These are phyloP conservation scores for Dentipellis fragilis DNA, from an alignment of 768 basidiomycete species.

Conservation along the genomic window DNA sequence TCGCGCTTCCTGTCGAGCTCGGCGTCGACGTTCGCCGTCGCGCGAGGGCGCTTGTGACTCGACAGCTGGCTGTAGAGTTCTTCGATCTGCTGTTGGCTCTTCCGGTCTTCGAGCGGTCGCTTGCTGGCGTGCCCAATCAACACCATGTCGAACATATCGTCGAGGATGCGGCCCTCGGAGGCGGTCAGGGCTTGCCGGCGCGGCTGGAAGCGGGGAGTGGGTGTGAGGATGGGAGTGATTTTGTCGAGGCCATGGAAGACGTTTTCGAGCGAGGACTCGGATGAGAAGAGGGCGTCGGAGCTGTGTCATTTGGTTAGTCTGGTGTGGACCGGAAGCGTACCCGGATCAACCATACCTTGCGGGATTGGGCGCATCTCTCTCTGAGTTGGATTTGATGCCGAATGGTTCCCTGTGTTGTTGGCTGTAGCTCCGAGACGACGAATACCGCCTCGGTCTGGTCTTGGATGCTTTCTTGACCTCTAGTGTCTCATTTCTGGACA, in stretches of 20 bases:
- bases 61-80: conserved; percentile 51
- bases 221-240: conserved; percentile 18
- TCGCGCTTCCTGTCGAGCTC: conserved; percentile 62
- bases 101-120: conserved; percentile 21
- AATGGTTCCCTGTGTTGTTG: no score
- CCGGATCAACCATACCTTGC: no score
- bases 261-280: conserved; percentile 37
- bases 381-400: no score
- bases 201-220: conserved; percentile 5
- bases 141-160: conserved; percentile 66
- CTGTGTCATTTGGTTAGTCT: not conserved
- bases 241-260: conserved; percentile 39
- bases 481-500: no score
- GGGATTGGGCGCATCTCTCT: no score
- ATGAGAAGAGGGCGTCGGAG: conserved; percentile 19
- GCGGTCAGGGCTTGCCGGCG: conserved; percentile 57
- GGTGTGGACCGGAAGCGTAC: no score
- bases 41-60: conserved; percentile 26
- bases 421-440: no score
- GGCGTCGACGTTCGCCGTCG: conserved; percentile 24
- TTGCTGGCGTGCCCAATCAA: conserved; percentile 30
- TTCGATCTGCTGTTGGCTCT: conserved; percentile 12
- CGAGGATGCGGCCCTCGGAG: conserved; percentile 53
- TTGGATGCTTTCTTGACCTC: no score
- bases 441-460: no score